Percentiles rank a stretch among this genome's conserved stretches.
These are phyloP conservation scores for Myxozyma neglecta DNA, from an alignment of 805 yeast species.

Conservation along the genomic window DNA sequence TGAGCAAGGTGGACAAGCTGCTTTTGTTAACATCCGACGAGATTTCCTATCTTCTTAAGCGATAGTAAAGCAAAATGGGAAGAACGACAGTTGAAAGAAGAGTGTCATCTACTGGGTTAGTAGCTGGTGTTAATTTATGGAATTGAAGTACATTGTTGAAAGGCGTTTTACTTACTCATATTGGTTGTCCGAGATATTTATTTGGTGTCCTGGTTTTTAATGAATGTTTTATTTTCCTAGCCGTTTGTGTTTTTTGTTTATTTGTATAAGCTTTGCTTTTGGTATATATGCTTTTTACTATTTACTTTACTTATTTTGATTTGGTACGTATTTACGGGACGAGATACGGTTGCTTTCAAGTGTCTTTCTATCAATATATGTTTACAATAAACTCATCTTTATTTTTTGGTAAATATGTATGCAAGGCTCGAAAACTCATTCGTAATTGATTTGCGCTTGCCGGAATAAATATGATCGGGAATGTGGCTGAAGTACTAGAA, in stretches of 20 bases:
- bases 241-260: not conserved
- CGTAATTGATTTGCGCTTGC: not conserved
- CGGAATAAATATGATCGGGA: not conserved
- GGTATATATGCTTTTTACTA: not conserved
- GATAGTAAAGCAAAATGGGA: too few relatives aligned
- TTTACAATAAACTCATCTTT: not conserved
- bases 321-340: not conserved
- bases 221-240: not conserved
- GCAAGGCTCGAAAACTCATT: too few relatives aligned
- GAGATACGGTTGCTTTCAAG: not conserved
- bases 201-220: not conserved
- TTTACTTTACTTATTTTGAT: not conserved
- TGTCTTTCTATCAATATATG: not conserved
- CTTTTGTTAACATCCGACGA: slow-evolving; percentile 27
- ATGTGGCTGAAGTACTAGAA: too few relatives aligned
- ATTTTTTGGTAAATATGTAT: too few relatives aligned
- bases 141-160: too few relatives aligned
- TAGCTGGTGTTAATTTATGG: too few relatives aligned
- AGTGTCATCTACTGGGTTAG: too few relatives aligned
- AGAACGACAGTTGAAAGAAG: too few relatives aligned
- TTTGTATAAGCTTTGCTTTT: not conserved
- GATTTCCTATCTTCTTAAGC: slow-evolving; percentile 20
- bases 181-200: too few relatives aligned
- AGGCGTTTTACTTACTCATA: too few relatives aligned
- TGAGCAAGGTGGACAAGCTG: slow-evolving; percentile 27